A percentile compares a stretch with the other conserved stretches of the same genome.
Evolutionary conservation across 495 filamentous ascomycete genomes (phyloP).

Genomic region (Podospora comata): DNA sequence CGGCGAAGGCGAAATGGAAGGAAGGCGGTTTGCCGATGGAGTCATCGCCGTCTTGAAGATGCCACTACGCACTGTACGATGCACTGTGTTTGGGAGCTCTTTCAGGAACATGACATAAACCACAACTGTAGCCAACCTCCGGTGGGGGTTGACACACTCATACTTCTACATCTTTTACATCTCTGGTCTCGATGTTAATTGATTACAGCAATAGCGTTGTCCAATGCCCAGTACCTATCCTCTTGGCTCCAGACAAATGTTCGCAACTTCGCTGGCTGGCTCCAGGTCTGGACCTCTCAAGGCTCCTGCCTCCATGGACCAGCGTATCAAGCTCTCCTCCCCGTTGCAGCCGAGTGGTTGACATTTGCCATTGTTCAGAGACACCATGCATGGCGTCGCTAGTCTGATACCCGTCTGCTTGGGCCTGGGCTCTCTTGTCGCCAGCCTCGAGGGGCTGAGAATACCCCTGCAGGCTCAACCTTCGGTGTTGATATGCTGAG

Average conservation of each 20-base stretch:
- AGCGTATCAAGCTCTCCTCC: background rate
- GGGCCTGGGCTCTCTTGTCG: background rate
- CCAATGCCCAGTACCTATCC: background rate
- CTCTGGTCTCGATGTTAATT: too few species aligned
- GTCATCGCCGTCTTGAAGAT: background rate
- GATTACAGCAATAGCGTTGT: too few species aligned
- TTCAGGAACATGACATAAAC: background rate
- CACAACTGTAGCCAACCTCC: too few species aligned
- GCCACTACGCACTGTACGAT: background rate
- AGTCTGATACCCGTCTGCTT: slow-evolving; percentile 3
- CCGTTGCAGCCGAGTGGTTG: background rate
- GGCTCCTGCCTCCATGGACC: background rate
- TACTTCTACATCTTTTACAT: background rate
- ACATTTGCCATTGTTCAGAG: background rate
- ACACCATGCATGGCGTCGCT: slow-evolving; percentile 11
- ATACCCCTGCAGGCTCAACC: slow-evolving; percentile 10
- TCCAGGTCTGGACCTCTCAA: background rate
- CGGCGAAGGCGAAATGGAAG: background rate
- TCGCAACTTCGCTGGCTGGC: background rate
- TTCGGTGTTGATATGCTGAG: background rate
- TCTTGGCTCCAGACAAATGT: background rate
- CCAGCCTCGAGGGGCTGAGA: slow-evolving; percentile 18
- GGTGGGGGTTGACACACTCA: too few species aligned
- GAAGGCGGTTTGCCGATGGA: background rate
- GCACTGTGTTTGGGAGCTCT: background rate